Base-by-base conservation (phyloP, 805 yeast genomes). In the Candida nonsorbophila region DNA sequence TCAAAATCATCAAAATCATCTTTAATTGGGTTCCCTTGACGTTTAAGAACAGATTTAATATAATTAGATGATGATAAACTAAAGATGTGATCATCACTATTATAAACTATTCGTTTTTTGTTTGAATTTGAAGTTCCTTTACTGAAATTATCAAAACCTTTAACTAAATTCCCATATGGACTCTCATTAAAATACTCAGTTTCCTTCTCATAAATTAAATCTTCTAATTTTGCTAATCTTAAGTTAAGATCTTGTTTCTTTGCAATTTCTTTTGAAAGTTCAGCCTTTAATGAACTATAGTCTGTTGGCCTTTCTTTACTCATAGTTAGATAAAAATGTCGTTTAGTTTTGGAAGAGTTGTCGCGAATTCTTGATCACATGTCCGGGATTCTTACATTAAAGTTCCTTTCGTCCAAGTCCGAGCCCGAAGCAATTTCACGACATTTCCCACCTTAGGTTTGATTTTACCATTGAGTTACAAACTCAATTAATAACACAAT, bases 81-180 rank as follows among this genome's bases (percentile, higher is more conserved):
- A 55, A 86, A 86, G 4, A 86, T 73, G 27, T 94, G 74, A 45
- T 86, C 96, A 20, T 80, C 83, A 38, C 84, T 90, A 0, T 77
- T 63, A 58, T 72, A 71, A 29, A 67, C 50, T 35, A 72, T 59
- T 55, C 75, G 65, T 47, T 70, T 67, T 55, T 62, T 65, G 32
- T 46, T 50, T n/a, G 67, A 24, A 6, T 4, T 13, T 14, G 26
- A 19, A 9, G 30, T 25, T 3, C 59, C 53, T 41, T 81, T 83
- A 27, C 79, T 67, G 47, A 84, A 82, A 43, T 76, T 81, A 27
- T 88, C 96, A 45, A 87, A 88, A 1, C 97, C 97, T 39, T 82
- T 81, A n/a, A 86, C 82, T 16, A 90, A 80, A 52, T 85, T 88
- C 0, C 96, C 88, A 32, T 73, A 73, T 16, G 67, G 54, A 34